phyloP scores from a whole-genome alignment of 192 early-diverging fungal genomes.

The Backusella mclennaniae region DNA sequence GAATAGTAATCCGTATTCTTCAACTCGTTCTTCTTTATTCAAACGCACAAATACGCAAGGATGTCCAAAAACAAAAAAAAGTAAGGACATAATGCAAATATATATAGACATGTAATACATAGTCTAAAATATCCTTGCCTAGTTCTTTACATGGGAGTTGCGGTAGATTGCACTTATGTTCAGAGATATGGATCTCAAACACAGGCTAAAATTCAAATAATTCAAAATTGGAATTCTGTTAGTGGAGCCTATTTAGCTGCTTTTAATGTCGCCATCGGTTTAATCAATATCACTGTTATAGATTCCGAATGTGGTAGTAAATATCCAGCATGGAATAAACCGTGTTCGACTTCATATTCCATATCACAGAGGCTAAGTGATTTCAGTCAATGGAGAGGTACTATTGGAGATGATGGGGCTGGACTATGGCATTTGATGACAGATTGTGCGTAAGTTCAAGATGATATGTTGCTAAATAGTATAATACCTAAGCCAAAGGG shows the following conservation, averaged over 20 bases:
- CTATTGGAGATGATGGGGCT: conserved; percentile 63
- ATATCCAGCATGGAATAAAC: conserved; percentile 71
- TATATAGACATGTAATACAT: no score
- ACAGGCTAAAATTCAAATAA: conserved; percentile 65
- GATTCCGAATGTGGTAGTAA: conserved; percentile 52
- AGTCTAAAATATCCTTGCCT: background rate
- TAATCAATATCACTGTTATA: conserved; percentile 81
- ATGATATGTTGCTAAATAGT: background rate
- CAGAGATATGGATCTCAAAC: conserved; percentile 53
- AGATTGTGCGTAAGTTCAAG: conserved; percentile 51
- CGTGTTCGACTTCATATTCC: conserved; percentile 64
- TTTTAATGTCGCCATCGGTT: conserved; percentile 83
- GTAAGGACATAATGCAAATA: background rate
- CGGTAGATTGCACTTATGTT: conserved; percentile 75
- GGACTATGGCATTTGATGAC: conserved; percentile 97
- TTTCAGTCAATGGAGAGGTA: conserved; percentile 87
- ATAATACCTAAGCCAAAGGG: background rate
- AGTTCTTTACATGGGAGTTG: conserved; percentile 44
- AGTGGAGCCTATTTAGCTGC: conserved; percentile 78
- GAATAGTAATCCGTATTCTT: no score
- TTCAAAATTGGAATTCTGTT: conserved; percentile 84
- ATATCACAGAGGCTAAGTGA: conserved; percentile 80
- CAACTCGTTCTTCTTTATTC: background rate
- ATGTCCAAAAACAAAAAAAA: conserved; percentile 31
- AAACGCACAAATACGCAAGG: background rate